Evolutionary conservation across 495 filamentous ascomycete genomes (phyloP).

Genomic region (Neurospora sp.): DNA sequence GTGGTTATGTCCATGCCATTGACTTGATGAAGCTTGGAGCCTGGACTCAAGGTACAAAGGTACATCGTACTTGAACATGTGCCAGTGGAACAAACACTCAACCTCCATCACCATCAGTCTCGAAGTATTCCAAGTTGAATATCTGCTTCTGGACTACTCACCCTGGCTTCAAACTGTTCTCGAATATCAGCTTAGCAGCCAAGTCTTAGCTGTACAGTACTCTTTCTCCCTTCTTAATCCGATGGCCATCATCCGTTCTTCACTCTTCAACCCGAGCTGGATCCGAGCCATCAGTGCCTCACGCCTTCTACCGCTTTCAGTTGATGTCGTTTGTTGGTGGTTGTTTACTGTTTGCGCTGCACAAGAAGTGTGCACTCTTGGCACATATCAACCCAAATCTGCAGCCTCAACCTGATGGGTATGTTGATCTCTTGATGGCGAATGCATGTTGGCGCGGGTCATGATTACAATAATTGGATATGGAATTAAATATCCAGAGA

Average conservation of each 20-base stretch:
- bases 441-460: too few species aligned
- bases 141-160: background rate
- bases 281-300: too few species aligned
- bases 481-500: background rate
- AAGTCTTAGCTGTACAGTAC: background rate
- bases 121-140: background rate
- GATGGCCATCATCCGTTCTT: background rate
- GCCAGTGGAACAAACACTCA: background rate
- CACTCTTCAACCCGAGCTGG: background rate
- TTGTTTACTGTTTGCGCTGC: background rate
- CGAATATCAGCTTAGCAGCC: background rate
- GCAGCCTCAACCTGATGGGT: background rate
- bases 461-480: background rate
- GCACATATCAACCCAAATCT: background rate
- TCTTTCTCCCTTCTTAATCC: background rate
- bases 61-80: background rate
- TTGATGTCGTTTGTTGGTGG: background rate
- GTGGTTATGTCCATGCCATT: background rate
- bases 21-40: background rate
- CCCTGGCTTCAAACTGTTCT: background rate
- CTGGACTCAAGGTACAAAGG: background rate
- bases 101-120: background rate
- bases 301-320: background rate
- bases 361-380: background rate
- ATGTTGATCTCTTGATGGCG: background rate